phyloP scores from a whole-genome alignment of 1,284 basidiomycete species.

The Puccinia hordei region DNA sequence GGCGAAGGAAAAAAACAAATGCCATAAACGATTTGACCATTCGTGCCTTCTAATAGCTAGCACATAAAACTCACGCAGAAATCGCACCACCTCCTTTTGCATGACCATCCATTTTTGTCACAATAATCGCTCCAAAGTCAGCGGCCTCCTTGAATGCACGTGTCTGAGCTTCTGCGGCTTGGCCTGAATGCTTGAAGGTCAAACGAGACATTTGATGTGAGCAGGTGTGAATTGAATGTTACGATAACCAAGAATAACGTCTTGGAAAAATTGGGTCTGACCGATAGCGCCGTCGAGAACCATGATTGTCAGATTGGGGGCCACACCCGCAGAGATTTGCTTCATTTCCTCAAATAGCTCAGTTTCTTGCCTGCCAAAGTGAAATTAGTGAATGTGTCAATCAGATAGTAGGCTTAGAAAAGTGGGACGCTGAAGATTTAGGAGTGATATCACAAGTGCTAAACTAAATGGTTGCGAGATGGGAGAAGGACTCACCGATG shows the following conservation, averaged over 20 bases:
- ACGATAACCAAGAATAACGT: not conserved
- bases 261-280: slow-evolving; percentile 4
- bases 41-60: not conserved
- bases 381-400: not conserved
- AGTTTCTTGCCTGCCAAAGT: slow-evolving; percentile 75
- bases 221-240: not conserved
- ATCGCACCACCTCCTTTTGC: slow-evolving; percentile 99
- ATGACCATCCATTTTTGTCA: slow-evolving; percentile 99
- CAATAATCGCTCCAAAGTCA: slow-evolving; percentile 97
- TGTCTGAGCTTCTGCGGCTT: slow-evolving; percentile 94
- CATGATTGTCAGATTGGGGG: slow-evolving; percentile 67
- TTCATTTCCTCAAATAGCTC: slow-evolving; percentile 99
- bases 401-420: not conserved
- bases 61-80: slow-evolving; percentile 74
- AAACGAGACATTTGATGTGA: slow-evolving; percentile 56
- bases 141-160: slow-evolving; percentile 97
- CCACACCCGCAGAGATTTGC: slow-evolving; percentile 87
- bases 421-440: not conserved
- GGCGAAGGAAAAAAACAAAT: slow-evolving; percentile 16
- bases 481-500: slow-evolving; percentile 62
- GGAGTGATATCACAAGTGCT: not conserved
- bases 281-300: slow-evolving; percentile 62
- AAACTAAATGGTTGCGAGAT: not conserved
- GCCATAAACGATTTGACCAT: slow-evolving; percentile 50
- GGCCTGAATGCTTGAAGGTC: slow-evolving; percentile 65